Evolutionary conservation across 345 rosid genomes (phyloP), one percentile per base, ranked within the genome.

Genomic region (Leavenworthia alabamica): DNA sequence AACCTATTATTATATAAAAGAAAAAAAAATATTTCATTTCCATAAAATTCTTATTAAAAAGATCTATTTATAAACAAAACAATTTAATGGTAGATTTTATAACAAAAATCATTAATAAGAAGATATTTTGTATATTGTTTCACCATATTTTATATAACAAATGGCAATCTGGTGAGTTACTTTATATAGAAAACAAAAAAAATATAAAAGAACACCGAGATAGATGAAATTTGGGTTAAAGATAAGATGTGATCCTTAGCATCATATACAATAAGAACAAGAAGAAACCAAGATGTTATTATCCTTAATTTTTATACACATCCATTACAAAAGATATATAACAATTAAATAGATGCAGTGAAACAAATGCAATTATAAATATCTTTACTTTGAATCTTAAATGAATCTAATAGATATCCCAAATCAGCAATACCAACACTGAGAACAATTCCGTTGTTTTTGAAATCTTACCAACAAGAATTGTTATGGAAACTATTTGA

Each of bases 341-440:
- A 42, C 27, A 42, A 17, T 42, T 58, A 12, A 44, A 33, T 48
- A 48, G 24, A 62, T 24, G 37, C 45, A 23, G 27, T 39, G 4
- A n/a, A n/a, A n/a, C n/a, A 8, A 11, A 33, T 32, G n/a, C 36
- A 35, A 35, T 4, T 4, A 35, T 4, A 12, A 35, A 35, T 2
- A 35, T 11, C 4, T 10, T 68, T 68, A 67, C 44, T 60, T 28
- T 43, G 15, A 40, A 7, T 71, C 61, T 31, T 70, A 29, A 76
- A 68, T 27, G 98, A 81, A 55, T 77, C 73, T 95, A 96, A 91
- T 23, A 89, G 75, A 66, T 67, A 59, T 2, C 80, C 81, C 35
- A 92, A 81, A 76, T 89, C 98, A 64, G 85, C 80, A 76, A 86
- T 92, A 58, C 96, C 98, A 57, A 93, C n/a, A n/a, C 95, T 4